These are phyloP conservation scores for Aspergillus fischeri DNA, from an alignment of 2,329 filamentous ascomycete genomes.

Conservation along the genomic window DNA sequence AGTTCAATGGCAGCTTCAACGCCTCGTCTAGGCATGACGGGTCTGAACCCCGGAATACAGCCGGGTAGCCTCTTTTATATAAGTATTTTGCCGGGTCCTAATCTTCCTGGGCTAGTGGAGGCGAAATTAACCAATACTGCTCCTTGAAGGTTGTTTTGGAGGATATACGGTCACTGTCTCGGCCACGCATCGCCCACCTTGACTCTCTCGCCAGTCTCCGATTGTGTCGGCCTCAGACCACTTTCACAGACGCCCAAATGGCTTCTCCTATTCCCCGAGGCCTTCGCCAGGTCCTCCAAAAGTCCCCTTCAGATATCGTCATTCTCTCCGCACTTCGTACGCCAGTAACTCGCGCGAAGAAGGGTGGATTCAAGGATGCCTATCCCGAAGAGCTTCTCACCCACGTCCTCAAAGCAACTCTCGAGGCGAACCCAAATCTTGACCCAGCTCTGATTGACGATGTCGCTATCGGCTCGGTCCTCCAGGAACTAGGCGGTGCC, in stretches of 20 bases:
- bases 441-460: conserved; percentile 69
- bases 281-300: conserved; percentile 70
- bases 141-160: not conserved
- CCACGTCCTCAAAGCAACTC: conserved; percentile 60
- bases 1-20: conserved; percentile 18
- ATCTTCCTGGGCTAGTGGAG: not conserved
- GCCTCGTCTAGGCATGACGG: conserved; percentile 14
- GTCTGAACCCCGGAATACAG: conserved; percentile 27
- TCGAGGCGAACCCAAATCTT: conserved; percentile 68
- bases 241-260: conserved; percentile 33
- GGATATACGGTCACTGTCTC: not conserved
- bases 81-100: conserved; percentile 14
- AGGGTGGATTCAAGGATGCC: conserved; percentile 78
- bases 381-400: conserved; percentile 85
- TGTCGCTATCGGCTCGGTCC: conserved; percentile 80
- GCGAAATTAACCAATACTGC: not conserved
- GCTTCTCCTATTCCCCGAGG: conserved; percentile 55
- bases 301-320: conserved; percentile 75
- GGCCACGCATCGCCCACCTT: conserved; percentile 2
- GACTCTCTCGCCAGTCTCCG: not conserved
- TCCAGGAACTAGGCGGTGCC: conserved; percentile 83
- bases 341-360: conserved; percentile 76
- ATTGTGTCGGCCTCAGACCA: not conserved
- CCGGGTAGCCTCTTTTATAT: conserved; percentile 39
- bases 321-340: conserved; percentile 89